Base-by-base conservation (phyloP, 257 asterid genomes). In the Ilex aquifolium region DNA sequence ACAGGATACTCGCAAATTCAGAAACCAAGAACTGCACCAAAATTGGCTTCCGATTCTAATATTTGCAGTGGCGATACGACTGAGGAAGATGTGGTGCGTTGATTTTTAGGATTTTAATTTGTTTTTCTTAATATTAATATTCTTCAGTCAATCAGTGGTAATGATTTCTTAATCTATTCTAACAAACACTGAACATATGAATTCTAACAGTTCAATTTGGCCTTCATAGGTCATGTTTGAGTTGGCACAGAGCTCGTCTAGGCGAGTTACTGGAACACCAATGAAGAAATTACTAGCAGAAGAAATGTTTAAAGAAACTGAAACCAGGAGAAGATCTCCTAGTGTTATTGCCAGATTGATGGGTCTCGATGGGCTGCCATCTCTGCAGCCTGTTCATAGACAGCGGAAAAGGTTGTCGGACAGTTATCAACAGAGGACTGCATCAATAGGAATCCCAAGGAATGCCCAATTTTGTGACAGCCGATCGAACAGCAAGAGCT, bases 291-390 rank as follows among this genome's bases (percentile, higher is more conserved):
- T 90, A 48, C 85, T 85, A 65, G 91, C 88, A 12, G 83, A 77
- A 67, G 97, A 93, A 76, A 84, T 87, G 87, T 69, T 86, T 7
- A 79, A 74, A 74, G 95, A 93, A 71, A 78, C 60, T 29, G 95
- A 84, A 68, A 15, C 76, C 31, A 87, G 76, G 79, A 84, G 78
- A 75, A 72, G 85, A 49, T 59, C 84, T 1, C 92, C 89, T 2
- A 79, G 82, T 66, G 79, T 84, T 42, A 70, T 93, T 65, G 97
- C 96, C 66, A 76, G 82, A 76, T 74, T 93, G 74, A 93, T 85
- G 95, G 97, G 96, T 61, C 81, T 90, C 14, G 99, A 87, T 64
- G 88, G 87, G 60, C 75, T 86, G 61, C 95, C 90, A 36, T 74
- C 88, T 58, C 86, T 86, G 0, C 74, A 83, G 76, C 77, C 69